A percentile compares a stretch with the other conserved stretches of the same genome.
These are phyloP conservation scores for Hyphodiscus hymeniophilus DNA, from an alignment of 495 filamentous ascomycete genomes.

Conservation along the genomic window DNA sequence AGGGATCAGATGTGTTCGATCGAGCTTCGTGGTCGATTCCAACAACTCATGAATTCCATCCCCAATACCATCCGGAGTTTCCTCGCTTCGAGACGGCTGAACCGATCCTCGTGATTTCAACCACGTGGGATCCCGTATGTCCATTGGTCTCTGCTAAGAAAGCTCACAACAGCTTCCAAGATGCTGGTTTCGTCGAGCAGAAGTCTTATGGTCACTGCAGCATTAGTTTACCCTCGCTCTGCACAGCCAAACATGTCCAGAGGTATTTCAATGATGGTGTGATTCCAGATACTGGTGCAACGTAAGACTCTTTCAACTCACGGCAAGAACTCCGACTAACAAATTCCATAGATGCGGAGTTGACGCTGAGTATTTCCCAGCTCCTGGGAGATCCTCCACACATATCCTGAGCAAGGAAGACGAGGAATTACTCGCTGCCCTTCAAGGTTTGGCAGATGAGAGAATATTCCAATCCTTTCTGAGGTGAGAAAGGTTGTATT, in stretches of 20 bases:
- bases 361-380: slow-evolving; percentile 4
- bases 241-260: slow-evolving; percentile 28
- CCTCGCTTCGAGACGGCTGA: slow-evolving; percentile 31
- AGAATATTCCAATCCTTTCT: not conserved
- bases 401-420: not conserved
- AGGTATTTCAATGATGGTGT: slow-evolving; percentile 31
- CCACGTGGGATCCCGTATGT: slow-evolving; percentile 36
- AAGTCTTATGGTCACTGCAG: slow-evolving; percentile 38
- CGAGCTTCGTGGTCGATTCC: slow-evolving; percentile 33
- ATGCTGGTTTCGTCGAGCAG: slow-evolving; percentile 32
- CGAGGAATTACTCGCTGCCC: slow-evolving; percentile 1
- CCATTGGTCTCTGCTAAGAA: slow-evolving; percentile 32
- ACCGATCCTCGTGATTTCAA: slow-evolving; percentile 34
- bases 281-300: slow-evolving; percentile 26
- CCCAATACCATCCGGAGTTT: slow-evolving; percentile 6
- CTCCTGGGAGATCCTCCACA: not conserved
- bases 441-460: not conserved
- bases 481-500: not conserved
- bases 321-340: not conserved
- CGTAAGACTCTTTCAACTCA: slow-evolving; percentile 20
- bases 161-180: slow-evolving; percentile 31
- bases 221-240: slow-evolving; percentile 32
- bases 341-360: not conserved
- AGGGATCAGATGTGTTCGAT: slow-evolving; percentile 25
- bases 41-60: slow-evolving; percentile 28